Evolutionary conservation across 1,284 basidiomycete genomes (phyloP), one percentile per base, ranked within the genome.

Genomic region (Heterobasidion annosum): DNA sequence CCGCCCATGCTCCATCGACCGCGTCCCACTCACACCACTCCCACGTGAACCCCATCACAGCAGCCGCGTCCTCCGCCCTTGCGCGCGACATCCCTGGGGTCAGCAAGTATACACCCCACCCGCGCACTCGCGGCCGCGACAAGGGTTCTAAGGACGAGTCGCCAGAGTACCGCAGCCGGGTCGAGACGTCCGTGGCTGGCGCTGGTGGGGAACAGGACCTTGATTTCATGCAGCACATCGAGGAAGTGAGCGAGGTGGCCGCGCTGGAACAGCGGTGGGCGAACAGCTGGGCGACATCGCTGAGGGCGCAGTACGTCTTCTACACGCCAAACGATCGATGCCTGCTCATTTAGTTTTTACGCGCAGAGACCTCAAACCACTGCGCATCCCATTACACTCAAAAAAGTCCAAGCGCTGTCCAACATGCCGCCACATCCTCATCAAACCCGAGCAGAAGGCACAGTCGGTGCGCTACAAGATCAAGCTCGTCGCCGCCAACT

Each of bases 371-470:
- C 75, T 95, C 13, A 83, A 82, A 61, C 96, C 95, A 0, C 74
- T 89, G 50, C 85, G 96, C 18, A 92, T 98, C 59, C 93, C 93
- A 0, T 78, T 99, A 2, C 88, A 90, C 58, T 90, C 93, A 0
- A 98, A 98, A 70, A 82, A 90, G 51, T 93, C 93, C 2, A 98
- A 98, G 70, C 89, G 97, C 6, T 99, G 97, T 72, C 87, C 93
- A 5, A 80, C 79, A 2, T 99, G 97, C 67, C 85, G 91, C 13
- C 96, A 98, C 70, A 96, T 98, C 61, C 81, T 99, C 57, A 96
- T 98, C 71, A 97, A 98, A 65, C 97, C 97, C 1, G 97, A 99
- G 67, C 90, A 94, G 64, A 99, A 98, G 68, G 88, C 94, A 0
- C 89, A 92, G 62, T 92, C 91, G 6, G 88, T 91, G 35, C 82